Conservation (phyloP, 805 yeast genomes). For the Pichia paraexigua region DNA sequence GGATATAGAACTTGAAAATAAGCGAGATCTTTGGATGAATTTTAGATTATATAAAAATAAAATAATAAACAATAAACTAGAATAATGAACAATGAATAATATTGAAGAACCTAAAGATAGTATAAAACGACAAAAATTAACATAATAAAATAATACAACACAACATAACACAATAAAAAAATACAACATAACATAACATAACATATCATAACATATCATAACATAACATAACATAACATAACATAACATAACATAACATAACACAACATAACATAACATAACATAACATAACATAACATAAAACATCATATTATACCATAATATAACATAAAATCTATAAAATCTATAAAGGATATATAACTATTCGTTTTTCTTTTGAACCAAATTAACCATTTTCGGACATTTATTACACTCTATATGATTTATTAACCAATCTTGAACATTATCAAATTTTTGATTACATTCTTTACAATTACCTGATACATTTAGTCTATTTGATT, state of each 20-base stretch:
- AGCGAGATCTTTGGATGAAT: no score
- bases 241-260: neutral
- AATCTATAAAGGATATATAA: neutral
- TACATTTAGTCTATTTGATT: conserved; percentile 60
- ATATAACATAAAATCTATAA: neutral
- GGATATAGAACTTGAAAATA: no score
- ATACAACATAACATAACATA: no score
- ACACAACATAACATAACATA: neutral
- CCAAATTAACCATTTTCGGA: conserved; percentile 15
- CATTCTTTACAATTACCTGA: conserved; percentile 76
- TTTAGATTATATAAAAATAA: no score
- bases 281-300: neutral
- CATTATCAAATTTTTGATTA: conserved; percentile 53
- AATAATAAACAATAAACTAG: no score
- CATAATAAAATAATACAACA: no score
- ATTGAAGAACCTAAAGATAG: no score
- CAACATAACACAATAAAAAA: no score
- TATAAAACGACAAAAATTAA: no score
- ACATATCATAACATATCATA: neutral
- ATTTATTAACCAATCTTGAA: conserved; percentile 68
- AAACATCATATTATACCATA: neutral
- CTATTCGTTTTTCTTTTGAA: conserved; percentile 2
- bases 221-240: neutral
- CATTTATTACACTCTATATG: conserved; percentile 58
- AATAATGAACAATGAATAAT: no score